phyloP scores from a whole-genome alignment of 192 early-diverging fungal genomes.

The Backusella tuberculispora region DNA sequence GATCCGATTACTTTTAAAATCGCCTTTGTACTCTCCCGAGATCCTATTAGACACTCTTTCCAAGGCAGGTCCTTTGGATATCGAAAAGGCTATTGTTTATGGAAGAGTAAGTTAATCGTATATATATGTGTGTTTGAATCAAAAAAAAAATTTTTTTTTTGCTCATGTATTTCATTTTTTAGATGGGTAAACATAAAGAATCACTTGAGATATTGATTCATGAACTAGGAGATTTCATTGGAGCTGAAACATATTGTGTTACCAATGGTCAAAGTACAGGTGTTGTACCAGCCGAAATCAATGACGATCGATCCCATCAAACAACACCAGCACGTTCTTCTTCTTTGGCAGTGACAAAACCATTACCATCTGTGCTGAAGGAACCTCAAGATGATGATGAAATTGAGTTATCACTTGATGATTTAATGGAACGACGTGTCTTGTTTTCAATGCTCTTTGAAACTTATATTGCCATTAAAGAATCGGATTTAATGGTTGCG shows the following conservation, averaged over 20 bases:
- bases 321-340: constrained; percentile 1
- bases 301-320: neutral
- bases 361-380: neutral
- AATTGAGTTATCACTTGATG: constrained; percentile 13
- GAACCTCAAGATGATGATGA: neutral
- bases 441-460: constrained; percentile 54
- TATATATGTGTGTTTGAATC: neutral
- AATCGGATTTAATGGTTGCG: constrained; percentile 37
- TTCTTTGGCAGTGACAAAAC: constrained; percentile 25
- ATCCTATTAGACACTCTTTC: constrained; percentile 41
- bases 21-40: constrained; percentile 36
- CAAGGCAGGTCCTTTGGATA: constrained; percentile 40
- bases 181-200: constrained; percentile 50
- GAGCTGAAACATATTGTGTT: constrained; percentile 57
- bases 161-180: neutral
- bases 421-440: constrained; percentile 25
- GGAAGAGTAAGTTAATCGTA: constrained; percentile 43
- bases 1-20: constrained; percentile 48
- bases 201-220: constrained; percentile 50
- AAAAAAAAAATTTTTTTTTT: neutral
- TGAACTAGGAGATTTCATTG: constrained; percentile 55
- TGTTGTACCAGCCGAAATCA: neutral
- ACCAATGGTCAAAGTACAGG: constrained; percentile 49
- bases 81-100: constrained; percentile 53
- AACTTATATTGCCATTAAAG: constrained; percentile 51